Conservation (phyloP, 163 green algal genomes). For the Botryococcus braunii region DNA sequence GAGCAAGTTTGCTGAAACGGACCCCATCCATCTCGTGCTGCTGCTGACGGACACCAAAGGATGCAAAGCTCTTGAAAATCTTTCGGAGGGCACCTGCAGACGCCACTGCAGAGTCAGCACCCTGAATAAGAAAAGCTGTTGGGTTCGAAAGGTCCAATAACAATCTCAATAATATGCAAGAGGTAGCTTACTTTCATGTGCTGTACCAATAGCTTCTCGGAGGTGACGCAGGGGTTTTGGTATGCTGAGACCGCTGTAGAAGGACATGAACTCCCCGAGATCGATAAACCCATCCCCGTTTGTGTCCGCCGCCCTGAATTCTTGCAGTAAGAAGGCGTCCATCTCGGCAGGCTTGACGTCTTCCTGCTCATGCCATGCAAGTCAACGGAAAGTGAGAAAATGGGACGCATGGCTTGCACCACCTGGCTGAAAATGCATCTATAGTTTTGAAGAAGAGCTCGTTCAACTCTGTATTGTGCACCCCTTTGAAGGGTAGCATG, state of each 20-base stretch:
- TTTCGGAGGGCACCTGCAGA: slow-evolving; percentile 38
- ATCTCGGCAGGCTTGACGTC: slow-evolving; percentile 15
- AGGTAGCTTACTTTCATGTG: no score
- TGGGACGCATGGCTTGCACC: no score
- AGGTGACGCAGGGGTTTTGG: slow-evolving; percentile 8
- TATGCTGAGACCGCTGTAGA: slow-evolving; percentile 27
- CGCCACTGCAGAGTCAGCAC: not conserved
- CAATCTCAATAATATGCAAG: no score
- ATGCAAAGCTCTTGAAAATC: slow-evolving; percentile 35
- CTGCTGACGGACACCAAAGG: slow-evolving; percentile 33
- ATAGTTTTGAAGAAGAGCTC: no score
- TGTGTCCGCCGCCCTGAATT: slow-evolving; percentile 27
- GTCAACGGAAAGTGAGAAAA: not conserved
- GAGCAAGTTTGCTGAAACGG: slow-evolving; percentile 47
- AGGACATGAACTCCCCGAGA: slow-evolving; percentile 34
- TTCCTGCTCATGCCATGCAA: slow-evolving; percentile 8
- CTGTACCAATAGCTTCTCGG: no score
- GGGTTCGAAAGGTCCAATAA: no score
- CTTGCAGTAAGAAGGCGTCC: slow-evolving; percentile 7
- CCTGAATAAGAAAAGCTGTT: not conserved
- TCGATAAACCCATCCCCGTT: slow-evolving; percentile 22
- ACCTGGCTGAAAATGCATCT: no score
- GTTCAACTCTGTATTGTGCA: no score
- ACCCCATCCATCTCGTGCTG: slow-evolving; percentile 43
- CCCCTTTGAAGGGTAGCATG: no score